These are phyloP conservation scores for Cordyceps tenuipes DNA, from an alignment of 2,329 filamentous ascomycete species.

Conservation along the genomic window DNA sequence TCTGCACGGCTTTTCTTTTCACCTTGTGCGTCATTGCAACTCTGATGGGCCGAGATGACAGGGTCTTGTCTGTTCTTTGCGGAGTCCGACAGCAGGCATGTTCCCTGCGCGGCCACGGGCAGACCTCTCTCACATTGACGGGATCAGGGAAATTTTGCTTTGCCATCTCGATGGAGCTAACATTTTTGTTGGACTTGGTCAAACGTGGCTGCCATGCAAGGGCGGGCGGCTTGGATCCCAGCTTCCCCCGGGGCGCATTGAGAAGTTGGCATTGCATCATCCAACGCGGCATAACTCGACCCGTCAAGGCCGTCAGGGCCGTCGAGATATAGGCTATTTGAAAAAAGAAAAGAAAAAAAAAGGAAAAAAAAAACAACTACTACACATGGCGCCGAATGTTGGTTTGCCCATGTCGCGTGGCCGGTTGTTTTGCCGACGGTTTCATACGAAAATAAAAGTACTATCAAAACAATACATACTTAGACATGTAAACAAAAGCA, in stretches of 20 bases:
- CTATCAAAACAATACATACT: background rate
- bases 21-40: background rate
- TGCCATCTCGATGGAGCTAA: background rate
- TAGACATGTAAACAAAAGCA: background rate
- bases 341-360: no score
- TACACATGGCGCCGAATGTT: background rate
- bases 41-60: background rate
- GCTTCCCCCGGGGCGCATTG: background rate
- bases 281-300: background rate
- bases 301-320: background rate
- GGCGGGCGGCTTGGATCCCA: background rate
- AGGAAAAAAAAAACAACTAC: background rate
- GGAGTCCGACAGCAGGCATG: background rate
- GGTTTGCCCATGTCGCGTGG: slow-evolving; percentile 1
- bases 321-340: no score
- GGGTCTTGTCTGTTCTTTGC: background rate
- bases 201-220: slow-evolving; percentile 2
- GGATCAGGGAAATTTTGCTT: no score
- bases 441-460: background rate
- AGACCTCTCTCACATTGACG: background rate
- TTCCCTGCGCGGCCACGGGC: background rate
- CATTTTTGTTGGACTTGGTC: background rate
- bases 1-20: background rate
- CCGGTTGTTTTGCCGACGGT: background rate
- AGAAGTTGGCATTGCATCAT: background rate